Evolutionary conservation across 129 eudicot species (phyloP).

Genomic region (Ambrosia trifida): DNA sequence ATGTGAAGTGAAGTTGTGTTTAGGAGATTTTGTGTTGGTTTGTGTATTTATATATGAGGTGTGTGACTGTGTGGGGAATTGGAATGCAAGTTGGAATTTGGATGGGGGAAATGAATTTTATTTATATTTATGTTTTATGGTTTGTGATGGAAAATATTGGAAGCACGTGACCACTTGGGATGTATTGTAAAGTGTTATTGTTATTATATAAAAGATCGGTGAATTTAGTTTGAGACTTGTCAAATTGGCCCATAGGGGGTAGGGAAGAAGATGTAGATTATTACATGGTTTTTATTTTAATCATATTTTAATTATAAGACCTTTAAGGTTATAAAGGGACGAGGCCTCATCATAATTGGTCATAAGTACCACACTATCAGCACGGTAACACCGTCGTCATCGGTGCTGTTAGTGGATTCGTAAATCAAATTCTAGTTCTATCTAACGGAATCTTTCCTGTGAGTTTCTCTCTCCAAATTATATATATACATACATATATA

Average conservation of each 20-base stretch:
- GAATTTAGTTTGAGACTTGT: neutral
- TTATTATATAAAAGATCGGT: neutral
- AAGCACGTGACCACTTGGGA: conserved; percentile 42
- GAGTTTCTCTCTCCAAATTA: too few species aligned
- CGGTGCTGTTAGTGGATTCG: too few species aligned
- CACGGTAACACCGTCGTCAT: too few species aligned
- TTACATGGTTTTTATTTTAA: neutral
- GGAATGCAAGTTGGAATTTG: conserved; percentile 27
- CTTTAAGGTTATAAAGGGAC: too few species aligned
- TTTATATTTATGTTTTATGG: neutral
- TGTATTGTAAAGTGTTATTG: neutral
- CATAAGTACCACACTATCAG: too few species aligned
- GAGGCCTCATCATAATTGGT: too few species aligned
- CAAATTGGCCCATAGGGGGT: conserved; percentile 5
- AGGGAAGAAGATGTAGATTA: neutral
- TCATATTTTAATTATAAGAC: too few species aligned
- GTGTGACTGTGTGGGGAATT: conserved; percentile 36
- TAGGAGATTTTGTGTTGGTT: conserved; percentile 11
- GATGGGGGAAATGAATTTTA: neutral
- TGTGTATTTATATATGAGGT: conserved; percentile 28
- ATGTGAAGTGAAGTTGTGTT: conserved; percentile 26
- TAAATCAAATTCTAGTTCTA: too few species aligned
- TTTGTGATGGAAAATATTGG: conserved; percentile 7
- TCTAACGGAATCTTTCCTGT: too few species aligned
- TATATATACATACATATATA: too few species aligned